These are phyloP conservation scores for Suillus occidentalis DNA, from an alignment of 768 basidiomycete genomes.

Conservation along the genomic window DNA sequence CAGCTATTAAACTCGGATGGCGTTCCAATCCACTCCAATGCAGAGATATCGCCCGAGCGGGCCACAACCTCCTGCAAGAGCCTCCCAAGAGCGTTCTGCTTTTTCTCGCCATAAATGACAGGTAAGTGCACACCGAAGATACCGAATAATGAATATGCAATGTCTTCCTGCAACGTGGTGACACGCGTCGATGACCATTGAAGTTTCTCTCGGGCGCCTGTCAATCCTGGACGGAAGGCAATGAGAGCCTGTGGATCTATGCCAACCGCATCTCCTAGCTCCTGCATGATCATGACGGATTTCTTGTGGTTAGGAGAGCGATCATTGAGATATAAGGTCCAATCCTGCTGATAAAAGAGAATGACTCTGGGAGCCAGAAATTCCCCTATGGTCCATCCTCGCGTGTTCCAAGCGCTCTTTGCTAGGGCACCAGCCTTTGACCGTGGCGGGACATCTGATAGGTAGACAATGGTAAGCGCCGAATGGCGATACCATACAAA, in stretches of 20 bases:
- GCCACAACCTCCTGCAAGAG: constrained; percentile 1
- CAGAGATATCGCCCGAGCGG: background rate
- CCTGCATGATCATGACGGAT: background rate
- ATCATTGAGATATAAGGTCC: background rate
- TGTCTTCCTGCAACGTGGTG: constrained; percentile 13
- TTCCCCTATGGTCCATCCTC: constrained; percentile 1
- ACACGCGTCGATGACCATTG: background rate
- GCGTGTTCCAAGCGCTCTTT: background rate
- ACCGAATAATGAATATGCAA: constrained; percentile 13
- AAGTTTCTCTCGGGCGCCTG: background rate
- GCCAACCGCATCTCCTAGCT: background rate
- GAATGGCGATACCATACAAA: background rate
- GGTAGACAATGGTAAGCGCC: background rate
- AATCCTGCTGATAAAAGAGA: background rate
- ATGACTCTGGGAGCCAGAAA: background rate
- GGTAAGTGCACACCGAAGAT: constrained; percentile 8
- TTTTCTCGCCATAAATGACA: background rate
- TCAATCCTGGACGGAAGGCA: background rate
- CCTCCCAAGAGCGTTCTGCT: background rate
- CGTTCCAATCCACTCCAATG: background rate
- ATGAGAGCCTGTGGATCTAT: background rate
- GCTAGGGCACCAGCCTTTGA: background rate
- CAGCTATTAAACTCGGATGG: constrained; percentile 2
- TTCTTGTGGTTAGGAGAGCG: background rate
- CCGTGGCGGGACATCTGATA: background rate